These are phyloP conservation scores for Combretum micranthum DNA, from an alignment of 345 rosid species.

Conservation along the genomic window DNA sequence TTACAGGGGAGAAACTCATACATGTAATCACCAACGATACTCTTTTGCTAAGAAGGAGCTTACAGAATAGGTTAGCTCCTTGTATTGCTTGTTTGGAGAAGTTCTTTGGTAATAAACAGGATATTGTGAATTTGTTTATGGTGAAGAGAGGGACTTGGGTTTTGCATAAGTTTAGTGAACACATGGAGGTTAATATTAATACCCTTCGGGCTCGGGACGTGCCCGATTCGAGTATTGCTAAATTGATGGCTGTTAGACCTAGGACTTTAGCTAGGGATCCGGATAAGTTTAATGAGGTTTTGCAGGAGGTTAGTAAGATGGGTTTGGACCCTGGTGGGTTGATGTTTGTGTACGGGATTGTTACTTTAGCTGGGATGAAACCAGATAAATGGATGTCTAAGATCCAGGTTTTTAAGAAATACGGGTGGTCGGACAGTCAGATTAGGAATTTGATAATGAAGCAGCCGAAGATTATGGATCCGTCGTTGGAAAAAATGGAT, in stretches of 20 bases:
- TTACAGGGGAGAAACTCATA: slow-evolving; percentile 6
- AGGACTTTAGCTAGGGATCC: slow-evolving; percentile 7
- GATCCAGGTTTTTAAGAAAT: slow-evolving; percentile 10
- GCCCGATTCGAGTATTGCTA: slow-evolving; percentile 5
- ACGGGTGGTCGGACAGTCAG: slow-evolving; percentile 8
- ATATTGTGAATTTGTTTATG: slow-evolving; percentile 2
- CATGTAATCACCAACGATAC: slow-evolving; percentile 11
- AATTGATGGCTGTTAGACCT: slow-evolving; percentile 1
- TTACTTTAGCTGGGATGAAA: slow-evolving; percentile 5
- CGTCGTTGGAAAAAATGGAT: slow-evolving; percentile 7
- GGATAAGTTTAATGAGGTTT: slow-evolving; percentile 3
- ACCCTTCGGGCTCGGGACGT: slow-evolving; percentile 4
- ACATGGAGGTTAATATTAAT: slow-evolving; percentile 7
- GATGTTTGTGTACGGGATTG: slow-evolving; percentile 5
- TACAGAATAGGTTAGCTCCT: slow-evolving; percentile 3
- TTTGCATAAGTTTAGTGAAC: slow-evolving; percentile 4
- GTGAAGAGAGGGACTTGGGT: slow-evolving; percentile 11
- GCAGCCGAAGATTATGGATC: slow-evolving; percentile 12
- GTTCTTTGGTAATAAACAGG: slow-evolving; percentile 7
- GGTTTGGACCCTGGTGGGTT: slow-evolving; percentile 1
- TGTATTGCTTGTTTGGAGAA: slow-evolving; percentile 5
- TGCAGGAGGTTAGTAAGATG: slow-evolving; percentile 5
- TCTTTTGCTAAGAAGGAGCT: slow-evolving; percentile 2
- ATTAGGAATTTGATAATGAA: slow-evolving; percentile 3
- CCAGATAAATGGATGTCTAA: slow-evolving; percentile 4